A percentile compares a stretch with the other conserved stretches of the same genome.
Evolutionary conservation across 768 basidiomycete genomes (phyloP).

Genomic region (Porpolomopsis calyptriformis): DNA sequence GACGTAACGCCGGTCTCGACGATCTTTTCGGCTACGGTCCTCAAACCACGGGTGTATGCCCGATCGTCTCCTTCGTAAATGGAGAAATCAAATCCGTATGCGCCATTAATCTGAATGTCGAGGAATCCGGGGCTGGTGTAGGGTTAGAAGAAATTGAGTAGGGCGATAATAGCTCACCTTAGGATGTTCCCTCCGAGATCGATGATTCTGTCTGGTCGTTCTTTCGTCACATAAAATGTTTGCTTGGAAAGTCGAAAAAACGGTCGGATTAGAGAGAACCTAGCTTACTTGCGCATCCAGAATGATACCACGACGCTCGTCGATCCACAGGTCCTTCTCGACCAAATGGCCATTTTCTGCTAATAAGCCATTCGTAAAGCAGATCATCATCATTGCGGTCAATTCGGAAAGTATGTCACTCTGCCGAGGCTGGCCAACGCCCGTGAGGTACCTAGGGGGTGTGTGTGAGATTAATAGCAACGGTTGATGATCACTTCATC

Average conservation of each 20-base stretch:
- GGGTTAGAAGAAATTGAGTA: background rate
- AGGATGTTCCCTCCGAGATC: slow-evolving; percentile 72
- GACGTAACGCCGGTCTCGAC: slow-evolving; percentile 84
- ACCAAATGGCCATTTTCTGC: slow-evolving; percentile 70
- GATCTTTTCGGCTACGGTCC: slow-evolving; percentile 62
- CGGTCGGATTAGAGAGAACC: background rate
- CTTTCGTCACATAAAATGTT: slow-evolving; percentile 53
- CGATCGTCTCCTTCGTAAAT: slow-evolving; percentile 65
- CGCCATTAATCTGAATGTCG: slow-evolving; percentile 87
- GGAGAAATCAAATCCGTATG: slow-evolving; percentile 81
- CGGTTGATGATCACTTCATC: background rate
- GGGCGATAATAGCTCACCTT: slow-evolving; percentile 31
- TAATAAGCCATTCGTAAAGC: slow-evolving; percentile 77
- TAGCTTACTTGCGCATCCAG: slow-evolving; percentile 57
- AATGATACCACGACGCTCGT: slow-evolving; percentile 61
- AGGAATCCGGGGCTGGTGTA: slow-evolving; percentile 69
- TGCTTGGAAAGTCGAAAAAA: slow-evolving; percentile 29
- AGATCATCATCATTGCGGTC: background rate
- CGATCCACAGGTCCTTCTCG: slow-evolving; percentile 73
- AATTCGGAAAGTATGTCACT: background rate
- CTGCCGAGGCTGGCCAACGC: background rate
- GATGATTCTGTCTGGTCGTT: slow-evolving; percentile 52
- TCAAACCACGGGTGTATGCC: slow-evolving; percentile 56
- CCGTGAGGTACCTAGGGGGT: background rate
- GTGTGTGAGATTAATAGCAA: background rate